phyloP scores from a whole-genome alignment of 805 yeast genomes.

The Pichia occidentalis region DNA sequence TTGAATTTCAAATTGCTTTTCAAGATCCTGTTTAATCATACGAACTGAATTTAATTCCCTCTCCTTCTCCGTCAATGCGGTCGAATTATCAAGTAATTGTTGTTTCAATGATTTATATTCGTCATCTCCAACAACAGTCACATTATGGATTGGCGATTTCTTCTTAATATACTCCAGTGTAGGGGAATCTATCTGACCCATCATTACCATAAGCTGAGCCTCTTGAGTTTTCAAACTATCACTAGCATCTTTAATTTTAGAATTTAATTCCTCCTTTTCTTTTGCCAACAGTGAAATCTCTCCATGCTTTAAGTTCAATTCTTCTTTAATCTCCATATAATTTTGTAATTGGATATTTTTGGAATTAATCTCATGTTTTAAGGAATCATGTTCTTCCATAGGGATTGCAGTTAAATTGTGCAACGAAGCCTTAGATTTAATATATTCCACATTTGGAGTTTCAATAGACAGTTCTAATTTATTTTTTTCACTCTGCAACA shows the following conservation, averaged over 20 bases:
- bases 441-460: conserved; percentile 30
- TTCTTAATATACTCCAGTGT: conserved; percentile 16
- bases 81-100: conserved; percentile 6
- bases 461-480: conserved; percentile 15
- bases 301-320: conserved; percentile 2
- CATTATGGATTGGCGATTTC: conserved; percentile 29
- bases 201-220: conserved; percentile 3
- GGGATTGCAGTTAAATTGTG: conserved; percentile 27
- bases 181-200: conserved; percentile 2
- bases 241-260: not conserved
- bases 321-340: not conserved
- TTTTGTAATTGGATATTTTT: conserved; percentile 2
- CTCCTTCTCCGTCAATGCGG: conserved; percentile 8
- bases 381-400: conserved; percentile 17
- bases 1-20: conserved; percentile 11
- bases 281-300: conserved; percentile 8
- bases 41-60: conserved; percentile 8
- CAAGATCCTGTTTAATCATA: conserved; percentile 13
- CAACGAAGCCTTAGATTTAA: conserved; percentile 25
- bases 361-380: conserved; percentile 8
- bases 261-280: conserved; percentile 1
- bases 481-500: conserved; percentile 1
- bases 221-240: conserved; percentile 4
- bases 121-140: conserved; percentile 21
- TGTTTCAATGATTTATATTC: conserved; percentile 12